Percentiles rank a stretch among this genome's conserved stretches.
Evolutionary conservation across 495 filamentous ascomycete genomes (phyloP).

Genomic region (Xylaria cubensis): DNA sequence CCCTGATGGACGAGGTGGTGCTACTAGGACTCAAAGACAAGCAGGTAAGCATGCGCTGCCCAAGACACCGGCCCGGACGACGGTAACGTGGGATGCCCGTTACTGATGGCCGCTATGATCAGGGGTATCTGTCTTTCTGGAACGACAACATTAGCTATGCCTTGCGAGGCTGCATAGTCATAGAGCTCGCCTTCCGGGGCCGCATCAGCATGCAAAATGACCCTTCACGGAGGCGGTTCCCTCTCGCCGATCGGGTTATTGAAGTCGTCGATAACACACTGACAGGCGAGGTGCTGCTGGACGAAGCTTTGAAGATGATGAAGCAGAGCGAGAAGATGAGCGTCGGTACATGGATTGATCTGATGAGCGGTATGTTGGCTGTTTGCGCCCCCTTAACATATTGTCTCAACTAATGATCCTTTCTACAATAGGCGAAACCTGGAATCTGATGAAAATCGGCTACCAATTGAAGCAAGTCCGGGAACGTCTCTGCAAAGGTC

Average conservation of each 20-base stretch:
- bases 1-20: slow-evolving; percentile 97
- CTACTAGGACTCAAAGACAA: slow-evolving; percentile 97
- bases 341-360: slow-evolving; percentile 96
- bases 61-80: slow-evolving; percentile 23
- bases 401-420: slow-evolving; percentile 35
- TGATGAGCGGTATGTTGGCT: slow-evolving; percentile 84
- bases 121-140: slow-evolving; percentile 99
- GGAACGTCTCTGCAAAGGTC: slow-evolving; percentile 95
- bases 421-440: slow-evolving; percentile 80
- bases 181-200: slow-evolving; percentile 94
- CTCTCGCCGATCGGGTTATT: slow-evolving; percentile 88
- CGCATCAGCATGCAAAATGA: slow-evolving; percentile 99
- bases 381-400: slow-evolving; percentile 6
- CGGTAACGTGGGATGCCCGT: background rate
- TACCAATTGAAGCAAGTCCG: slow-evolving; percentile 99
- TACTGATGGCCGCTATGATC: slow-evolving; percentile 29
- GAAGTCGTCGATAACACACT: slow-evolving; percentile 97
- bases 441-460: slow-evolving; percentile 99
- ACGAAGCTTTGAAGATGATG: slow-evolving; percentile 99
- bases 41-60: slow-evolving; percentile 68
- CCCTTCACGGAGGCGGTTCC: slow-evolving; percentile 87
- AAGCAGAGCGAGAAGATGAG: slow-evolving; percentile 99
- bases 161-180: slow-evolving; percentile 94
- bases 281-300: slow-evolving; percentile 95
- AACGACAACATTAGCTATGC: slow-evolving; percentile 99